Conservation (phyloP, 345 rosid genomes). For the Aquilaria sinensis region DNA sequence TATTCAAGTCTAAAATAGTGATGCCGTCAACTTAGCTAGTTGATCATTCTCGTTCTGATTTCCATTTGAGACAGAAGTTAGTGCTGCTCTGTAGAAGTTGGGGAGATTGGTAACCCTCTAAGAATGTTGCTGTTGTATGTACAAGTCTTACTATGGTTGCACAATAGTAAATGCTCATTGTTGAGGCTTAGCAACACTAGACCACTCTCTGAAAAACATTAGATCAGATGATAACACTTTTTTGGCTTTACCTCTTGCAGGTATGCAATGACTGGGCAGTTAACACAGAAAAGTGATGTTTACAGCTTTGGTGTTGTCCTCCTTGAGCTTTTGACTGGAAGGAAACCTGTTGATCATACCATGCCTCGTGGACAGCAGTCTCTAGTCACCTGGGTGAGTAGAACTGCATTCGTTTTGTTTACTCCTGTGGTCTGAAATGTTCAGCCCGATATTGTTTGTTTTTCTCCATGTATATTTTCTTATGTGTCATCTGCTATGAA, state of each 20-base stretch:
- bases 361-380: slow-evolving; percentile 18
- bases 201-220: no score
- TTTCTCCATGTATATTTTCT: neutral
- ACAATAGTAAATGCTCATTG: no score
- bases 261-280: slow-evolving; percentile 5
- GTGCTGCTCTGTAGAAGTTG: no score
- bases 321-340: slow-evolving; percentile 6
- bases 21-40: no score
- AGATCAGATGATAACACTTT: neutral
- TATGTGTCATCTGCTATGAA: neutral
- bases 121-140: no score
- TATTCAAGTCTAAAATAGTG: no score
- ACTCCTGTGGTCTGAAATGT: neutral
- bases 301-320: slow-evolving; percentile 15
- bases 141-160: no score
- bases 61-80: no score
- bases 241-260: neutral
- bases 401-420: neutral
- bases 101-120: no score
- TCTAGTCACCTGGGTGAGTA: slow-evolving; percentile 4
- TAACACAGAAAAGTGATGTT: slow-evolving; percentile 9
- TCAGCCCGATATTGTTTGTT: neutral
- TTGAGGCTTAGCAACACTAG: no score
- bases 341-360: slow-evolving; percentile 13
- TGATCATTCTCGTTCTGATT: no score